These are phyloP conservation scores for Chlorella sp. DNA, from an alignment of 139 green algal species.

Conservation along the genomic window DNA sequence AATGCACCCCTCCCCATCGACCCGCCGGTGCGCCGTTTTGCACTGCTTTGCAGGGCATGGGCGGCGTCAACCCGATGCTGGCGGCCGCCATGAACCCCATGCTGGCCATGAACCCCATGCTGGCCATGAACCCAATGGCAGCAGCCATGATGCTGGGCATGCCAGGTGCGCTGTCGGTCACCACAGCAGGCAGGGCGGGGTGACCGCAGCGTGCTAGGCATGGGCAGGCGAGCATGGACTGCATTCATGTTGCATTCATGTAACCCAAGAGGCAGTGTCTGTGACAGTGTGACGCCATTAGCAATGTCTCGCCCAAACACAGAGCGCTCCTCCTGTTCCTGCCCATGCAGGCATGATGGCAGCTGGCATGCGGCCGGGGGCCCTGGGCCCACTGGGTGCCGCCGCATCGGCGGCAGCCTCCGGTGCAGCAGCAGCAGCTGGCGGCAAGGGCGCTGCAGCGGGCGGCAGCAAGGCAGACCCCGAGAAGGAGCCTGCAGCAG, in stretches of 20 bases:
- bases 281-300: too few species aligned
- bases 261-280: too few species aligned
- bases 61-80: conserved; percentile 12
- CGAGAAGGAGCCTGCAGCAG: background rate
- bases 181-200: background rate
- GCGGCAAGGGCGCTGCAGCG: background rate
- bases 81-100: background rate
- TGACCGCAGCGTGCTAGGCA: background rate
- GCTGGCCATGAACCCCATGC: background rate
- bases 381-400: background rate
- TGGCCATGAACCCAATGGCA: conserved; percentile 32
- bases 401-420: background rate
- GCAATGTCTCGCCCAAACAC: too few species aligned
- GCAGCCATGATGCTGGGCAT: conserved; percentile 39
- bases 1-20: too few species aligned
- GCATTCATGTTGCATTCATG: too few species aligned
- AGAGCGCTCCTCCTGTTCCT: too few species aligned
- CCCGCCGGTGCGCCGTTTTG: too few species aligned
- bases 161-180: background rate
- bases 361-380: conserved; percentile 9
- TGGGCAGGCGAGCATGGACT: background rate
- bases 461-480: background rate
- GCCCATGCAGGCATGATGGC: conserved; percentile 28
- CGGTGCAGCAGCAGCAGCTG: background rate
- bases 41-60: background rate